phyloP scores from a whole-genome alignment of 495 filamentous ascomycete species.

The Neurospora sublineolata region DNA sequence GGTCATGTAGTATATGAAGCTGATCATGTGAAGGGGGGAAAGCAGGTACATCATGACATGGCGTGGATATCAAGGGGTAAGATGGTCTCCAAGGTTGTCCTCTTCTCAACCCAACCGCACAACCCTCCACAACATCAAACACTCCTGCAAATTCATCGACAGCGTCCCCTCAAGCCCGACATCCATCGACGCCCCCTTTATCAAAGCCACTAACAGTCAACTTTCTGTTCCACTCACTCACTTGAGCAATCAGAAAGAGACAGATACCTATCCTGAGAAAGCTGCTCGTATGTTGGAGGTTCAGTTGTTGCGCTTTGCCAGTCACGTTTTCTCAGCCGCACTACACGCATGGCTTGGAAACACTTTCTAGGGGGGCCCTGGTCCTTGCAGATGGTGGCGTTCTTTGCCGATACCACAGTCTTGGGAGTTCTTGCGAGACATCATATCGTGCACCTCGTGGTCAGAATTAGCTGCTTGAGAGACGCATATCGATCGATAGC shows the following conservation, averaged over 20 bases:
- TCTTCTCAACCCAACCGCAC: conserved; percentile 40
- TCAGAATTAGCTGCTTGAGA: not conserved
- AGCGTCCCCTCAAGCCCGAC: conserved; percentile 38
- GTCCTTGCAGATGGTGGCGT: conserved; percentile 3
- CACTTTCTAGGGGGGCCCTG: not conserved
- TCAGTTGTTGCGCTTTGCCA: not conserved
- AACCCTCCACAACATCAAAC: conserved; percentile 45
- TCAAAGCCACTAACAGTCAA: conserved; percentile 27
- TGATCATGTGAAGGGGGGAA: not conserved
- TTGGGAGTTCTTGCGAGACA: not conserved
- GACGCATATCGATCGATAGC: not conserved
- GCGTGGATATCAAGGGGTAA: not conserved
- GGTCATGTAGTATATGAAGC: not conserved
- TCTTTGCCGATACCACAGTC: not conserved
- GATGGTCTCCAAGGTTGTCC: not conserved
- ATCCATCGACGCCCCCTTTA: conserved; percentile 34
- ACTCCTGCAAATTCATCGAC: conserved; percentile 51
- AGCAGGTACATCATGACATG: not conserved
- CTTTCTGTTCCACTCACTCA: not conserved
- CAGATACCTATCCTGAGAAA: not conserved
- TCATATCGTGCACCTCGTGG: not conserved
- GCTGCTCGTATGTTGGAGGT: not conserved
- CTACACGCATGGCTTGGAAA: not conserved
- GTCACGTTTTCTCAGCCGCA: not conserved
- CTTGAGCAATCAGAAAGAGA: not conserved